phyloP scores from a whole-genome alignment of 345 rosid genomes.

The Psidium friedrichsthalianum region DNA sequence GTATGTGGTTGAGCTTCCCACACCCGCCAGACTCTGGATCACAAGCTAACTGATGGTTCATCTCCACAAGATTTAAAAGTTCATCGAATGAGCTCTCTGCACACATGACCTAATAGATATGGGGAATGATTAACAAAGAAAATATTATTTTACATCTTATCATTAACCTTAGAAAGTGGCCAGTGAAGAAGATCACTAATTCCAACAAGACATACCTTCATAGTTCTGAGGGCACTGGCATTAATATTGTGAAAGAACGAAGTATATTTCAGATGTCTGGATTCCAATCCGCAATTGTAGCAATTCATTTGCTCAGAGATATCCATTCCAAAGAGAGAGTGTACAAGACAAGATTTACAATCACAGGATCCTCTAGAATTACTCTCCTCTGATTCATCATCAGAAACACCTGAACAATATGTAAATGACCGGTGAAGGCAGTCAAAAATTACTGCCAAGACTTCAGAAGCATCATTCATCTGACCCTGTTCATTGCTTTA shows the following conservation, averaged over 20 bases:
- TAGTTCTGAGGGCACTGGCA: constrained; percentile 80
- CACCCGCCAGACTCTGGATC: constrained; percentile 82
- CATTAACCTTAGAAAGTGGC: not conserved
- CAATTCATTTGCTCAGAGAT: constrained; percentile 76
- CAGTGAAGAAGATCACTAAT: not conserved
- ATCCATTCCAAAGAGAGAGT: constrained; percentile 89
- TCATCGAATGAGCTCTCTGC: constrained; percentile 68
- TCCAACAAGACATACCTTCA: constrained; percentile 46
- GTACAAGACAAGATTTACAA: constrained; percentile 69
- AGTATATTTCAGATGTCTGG: constrained; percentile 82
- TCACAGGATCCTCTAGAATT: constrained; percentile 65
- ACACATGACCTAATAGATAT: constrained; percentile 41
- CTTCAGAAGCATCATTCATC: constrained; percentile 99
- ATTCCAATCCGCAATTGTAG: constrained; percentile 66
- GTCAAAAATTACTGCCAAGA: constrained; percentile 70
- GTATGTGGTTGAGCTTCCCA: constrained; percentile 72
- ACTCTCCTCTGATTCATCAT: constrained; percentile 53
- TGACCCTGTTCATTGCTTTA: constrained; percentile 54
- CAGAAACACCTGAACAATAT: constrained; percentile 39
- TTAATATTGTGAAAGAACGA: constrained; percentile 90
- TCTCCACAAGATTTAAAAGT: constrained; percentile 71
- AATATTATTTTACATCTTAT: not conserved
- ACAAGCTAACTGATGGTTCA: constrained; percentile 88
- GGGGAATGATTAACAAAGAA: not conserved
- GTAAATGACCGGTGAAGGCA: constrained; percentile 90